A percentile compares a stretch with the other conserved stretches of the same genome.
Conservation (phyloP, 805 yeast genomes). For the Candida pseudofarinosa region DNA sequence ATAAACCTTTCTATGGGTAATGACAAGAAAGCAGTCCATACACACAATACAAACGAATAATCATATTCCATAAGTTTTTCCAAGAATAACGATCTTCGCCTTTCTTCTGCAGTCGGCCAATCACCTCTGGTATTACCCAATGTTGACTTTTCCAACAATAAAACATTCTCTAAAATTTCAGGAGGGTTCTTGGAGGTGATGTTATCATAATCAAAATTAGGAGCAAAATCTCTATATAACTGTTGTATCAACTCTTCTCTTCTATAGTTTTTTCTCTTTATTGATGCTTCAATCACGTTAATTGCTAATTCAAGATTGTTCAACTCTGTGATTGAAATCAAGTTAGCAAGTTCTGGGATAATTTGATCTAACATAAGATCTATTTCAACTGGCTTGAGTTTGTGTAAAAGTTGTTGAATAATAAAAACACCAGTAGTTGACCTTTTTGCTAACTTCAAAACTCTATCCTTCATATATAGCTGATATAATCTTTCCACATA, state of each 20-base stretch:
- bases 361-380: slow-evolving; percentile 58
- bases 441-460: slow-evolving; percentile 70
- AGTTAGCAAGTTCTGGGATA: slow-evolving; percentile 60
- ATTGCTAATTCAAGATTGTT: slow-evolving; percentile 70
- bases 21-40: slow-evolving; percentile 57
- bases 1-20: slow-evolving; percentile 58
- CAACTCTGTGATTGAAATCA: slow-evolving; percentile 46
- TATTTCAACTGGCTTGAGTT: slow-evolving; percentile 60
- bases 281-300: slow-evolving; percentile 63
- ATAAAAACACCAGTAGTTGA: slow-evolving; percentile 84
- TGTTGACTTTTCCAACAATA: slow-evolving; percentile 65
- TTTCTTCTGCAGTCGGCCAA: slow-evolving; percentile 90
- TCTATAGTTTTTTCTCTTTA: slow-evolving; percentile 51
- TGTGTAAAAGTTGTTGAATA: slow-evolving; percentile 64
- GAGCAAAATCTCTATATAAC: slow-evolving; percentile 38
- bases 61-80: slow-evolving; percentile 73
- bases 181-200: slow-evolving; percentile 22
- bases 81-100: slow-evolving; percentile 71
- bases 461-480: slow-evolving; percentile 68
- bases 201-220: slow-evolving; percentile 27
- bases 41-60: slow-evolving; percentile 50
- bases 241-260: slow-evolving; percentile 55
- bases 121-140: slow-evolving; percentile 79
- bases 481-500: slow-evolving; percentile 67
- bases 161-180: slow-evolving; percentile 63